Evolutionary conservation across 805 yeast species (phyloP).

Genomic region (Cyberlindnera xylosilytica): DNA sequence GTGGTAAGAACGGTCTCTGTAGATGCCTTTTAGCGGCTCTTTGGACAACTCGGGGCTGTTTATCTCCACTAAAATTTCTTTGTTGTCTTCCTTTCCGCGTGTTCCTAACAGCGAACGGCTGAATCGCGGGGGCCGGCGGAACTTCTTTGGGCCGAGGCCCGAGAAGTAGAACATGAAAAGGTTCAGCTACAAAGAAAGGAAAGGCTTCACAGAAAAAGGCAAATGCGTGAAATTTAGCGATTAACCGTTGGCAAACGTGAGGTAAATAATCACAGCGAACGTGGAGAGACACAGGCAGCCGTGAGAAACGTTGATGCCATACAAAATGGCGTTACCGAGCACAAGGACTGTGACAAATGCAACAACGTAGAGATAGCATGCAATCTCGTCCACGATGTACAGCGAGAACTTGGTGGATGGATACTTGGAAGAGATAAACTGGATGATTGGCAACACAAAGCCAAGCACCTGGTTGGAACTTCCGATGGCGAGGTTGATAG

Average conservation of each 20-base stretch:
- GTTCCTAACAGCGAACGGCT: constrained; percentile 18
- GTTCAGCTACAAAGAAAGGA: too few relatives aligned
- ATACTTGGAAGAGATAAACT: constrained; percentile 22
- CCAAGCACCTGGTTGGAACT: constrained; percentile 24
- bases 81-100: too few relatives aligned
- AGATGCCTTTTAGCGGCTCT: too few relatives aligned
- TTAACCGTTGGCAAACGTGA: constrained; percentile 17
- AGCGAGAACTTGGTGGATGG: constrained; percentile 20
- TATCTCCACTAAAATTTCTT: too few relatives aligned
- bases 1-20: too few relatives aligned
- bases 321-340: constrained; percentile 14
- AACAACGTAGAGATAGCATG: constrained; percentile 12
- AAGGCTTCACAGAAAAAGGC: too few relatives aligned
- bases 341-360: constrained; percentile 12
- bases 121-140: background rate
- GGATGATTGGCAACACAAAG: constrained; percentile 24
- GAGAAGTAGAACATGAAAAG: background rate
- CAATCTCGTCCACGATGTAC: constrained; percentile 20
- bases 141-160: background rate
- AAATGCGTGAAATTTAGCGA: too few relatives aligned
- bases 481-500: constrained; percentile 21
- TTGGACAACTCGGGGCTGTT: too few relatives aligned
- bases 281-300: constrained; percentile 15
- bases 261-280: constrained; percentile 15
- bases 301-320: constrained; percentile 17